Conservation (phyloP, 768 basidiomycete genomes). For the Tubosaeta sp. region DNA sequence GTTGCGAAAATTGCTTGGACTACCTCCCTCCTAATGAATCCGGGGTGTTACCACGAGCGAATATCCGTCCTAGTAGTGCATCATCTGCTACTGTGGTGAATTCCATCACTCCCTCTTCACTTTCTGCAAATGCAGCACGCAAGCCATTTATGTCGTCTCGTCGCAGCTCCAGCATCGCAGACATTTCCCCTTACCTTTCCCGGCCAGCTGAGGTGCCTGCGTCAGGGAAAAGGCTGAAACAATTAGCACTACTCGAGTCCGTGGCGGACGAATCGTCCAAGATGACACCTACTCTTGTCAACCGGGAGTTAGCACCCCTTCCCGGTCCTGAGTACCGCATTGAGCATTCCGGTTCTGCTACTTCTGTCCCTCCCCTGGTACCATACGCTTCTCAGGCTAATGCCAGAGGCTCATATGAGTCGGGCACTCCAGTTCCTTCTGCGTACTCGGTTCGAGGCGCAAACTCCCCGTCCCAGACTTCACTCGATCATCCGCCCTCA, state of each 20-base stretch:
- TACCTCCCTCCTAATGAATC: background rate
- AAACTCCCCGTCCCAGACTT: slow-evolving; percentile 1
- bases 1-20: slow-evolving; percentile 2
- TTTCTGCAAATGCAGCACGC: slow-evolving; percentile 13
- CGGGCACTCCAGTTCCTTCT: slow-evolving; percentile 12
- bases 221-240: slow-evolving; percentile 62
- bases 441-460: slow-evolving; percentile 6
- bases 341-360: slow-evolving; percentile 15
- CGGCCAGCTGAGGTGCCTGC: slow-evolving; percentile 50
- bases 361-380: slow-evolving; percentile 29
- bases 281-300: slow-evolving; percentile 43
- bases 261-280: slow-evolving; percentile 72
- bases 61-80: slow-evolving; percentile 1
- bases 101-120: slow-evolving; percentile 8
- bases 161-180: slow-evolving; percentile 48
- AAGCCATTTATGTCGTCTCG: slow-evolving; percentile 26
- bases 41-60: background rate
- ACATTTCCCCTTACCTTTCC: slow-evolving; percentile 67
- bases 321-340: slow-evolving; percentile 1
- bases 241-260: slow-evolving; percentile 65
- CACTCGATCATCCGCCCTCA: slow-evolving; percentile 4
- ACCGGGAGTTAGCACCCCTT: slow-evolving; percentile 20
- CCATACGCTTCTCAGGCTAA: slow-evolving; percentile 15
- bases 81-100: slow-evolving; percentile 4
- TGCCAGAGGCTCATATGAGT: slow-evolving; percentile 34